Base-by-base conservation (phyloP, 441 rosid species). In the Viola pubescens region DNA sequence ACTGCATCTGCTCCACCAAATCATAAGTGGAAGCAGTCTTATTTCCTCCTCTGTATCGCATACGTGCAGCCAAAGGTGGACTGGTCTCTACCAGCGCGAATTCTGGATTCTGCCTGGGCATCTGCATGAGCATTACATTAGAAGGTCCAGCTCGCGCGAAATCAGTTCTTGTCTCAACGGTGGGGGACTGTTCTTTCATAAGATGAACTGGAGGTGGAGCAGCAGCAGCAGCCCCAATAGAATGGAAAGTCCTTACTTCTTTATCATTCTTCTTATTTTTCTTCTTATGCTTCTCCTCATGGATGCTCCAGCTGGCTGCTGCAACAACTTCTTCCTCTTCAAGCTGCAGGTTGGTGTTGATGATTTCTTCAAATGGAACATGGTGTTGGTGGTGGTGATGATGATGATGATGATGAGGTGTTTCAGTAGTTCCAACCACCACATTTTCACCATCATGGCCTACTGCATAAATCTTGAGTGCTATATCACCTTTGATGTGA, bases 31-130 rank as follows among this genome's bases (percentile, higher is more conserved):
- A 68, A 14, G 81, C 46, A 5, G 84, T 81, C 80, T 87, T 88
- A 69, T 88, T 89, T 6, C 87, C 82, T 43, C 79, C 81, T 43
- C 81, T 60, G 81, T 81, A 85, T 3, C 92, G 57, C 75, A 73
- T 59, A 5, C 91, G 85, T 1, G 91, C 96, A 1, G 95, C 96
- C 68, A 88, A 38, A 0, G 94, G 96, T 4, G 96, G 98, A 34
- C 79, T 75, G 0, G 96, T 89, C 73, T 91, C 98, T 59, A 80
- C 83, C 67, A 91, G 54, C 58, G 48, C 56, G 67, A 77, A 87
- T 16, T 87, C 94, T 1, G 90, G 95, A 46, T 88, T 91, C 75
- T 69, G 88, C 62, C 65, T 73, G 40, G 91, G 91, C n/a, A 68
- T 38, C 59, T 78, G 90, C 92, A 83, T 85, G 26, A 73, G 84